These are phyloP conservation scores for Penicillium psychrofluorescens DNA, from an alignment of 495 filamentous ascomycete species.

Conservation along the genomic window DNA sequence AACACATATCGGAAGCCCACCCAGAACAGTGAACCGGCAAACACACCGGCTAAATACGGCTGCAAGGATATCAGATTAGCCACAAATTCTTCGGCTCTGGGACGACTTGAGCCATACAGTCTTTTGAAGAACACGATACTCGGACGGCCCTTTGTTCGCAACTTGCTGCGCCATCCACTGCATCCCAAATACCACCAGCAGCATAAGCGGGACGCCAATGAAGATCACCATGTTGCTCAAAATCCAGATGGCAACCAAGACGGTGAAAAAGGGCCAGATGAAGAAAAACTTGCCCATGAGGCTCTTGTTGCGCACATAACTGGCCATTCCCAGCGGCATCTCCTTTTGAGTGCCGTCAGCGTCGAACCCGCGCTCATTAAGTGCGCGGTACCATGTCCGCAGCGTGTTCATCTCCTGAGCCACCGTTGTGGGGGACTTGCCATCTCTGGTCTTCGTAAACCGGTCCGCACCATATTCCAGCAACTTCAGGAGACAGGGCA, in stretches of 20 bases:
- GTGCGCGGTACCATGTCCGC: constrained; percentile 73
- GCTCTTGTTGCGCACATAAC: constrained; percentile 61
- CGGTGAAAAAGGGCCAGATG: constrained; percentile 72
- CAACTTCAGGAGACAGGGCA: constrained; percentile 80
- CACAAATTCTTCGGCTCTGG: background rate
- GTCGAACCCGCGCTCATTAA: constrained; percentile 79
- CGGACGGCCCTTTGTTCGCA: constrained; percentile 69
- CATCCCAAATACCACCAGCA: constrained; percentile 58
- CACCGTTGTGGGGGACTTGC: constrained; percentile 77
- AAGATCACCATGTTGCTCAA: constrained; percentile 68
- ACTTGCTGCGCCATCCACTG: constrained; percentile 74
- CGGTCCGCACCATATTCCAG: constrained; percentile 92
- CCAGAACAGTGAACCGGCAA: constrained; percentile 81
- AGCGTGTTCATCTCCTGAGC: constrained; percentile 85
- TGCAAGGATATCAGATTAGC: constrained; percentile 17
- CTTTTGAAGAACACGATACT: constrained; percentile 81
- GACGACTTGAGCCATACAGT: constrained; percentile 51
- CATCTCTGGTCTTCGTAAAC: constrained; percentile 76
- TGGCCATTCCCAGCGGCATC: constrained; percentile 43
- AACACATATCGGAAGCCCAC: constrained; percentile 70
- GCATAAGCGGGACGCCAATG: constrained; percentile 61
- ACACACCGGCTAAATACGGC: constrained; percentile 91
- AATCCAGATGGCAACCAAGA: constrained; percentile 63
- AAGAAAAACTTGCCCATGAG: constrained; percentile 87
- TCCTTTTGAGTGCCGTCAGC: constrained; percentile 63